A percentile compares a stretch with the other conserved stretches of the same genome.
phyloP scores from a whole-genome alignment of 2,329 filamentous ascomycete genomes.

The Colletotrichum echinochloae region DNA sequence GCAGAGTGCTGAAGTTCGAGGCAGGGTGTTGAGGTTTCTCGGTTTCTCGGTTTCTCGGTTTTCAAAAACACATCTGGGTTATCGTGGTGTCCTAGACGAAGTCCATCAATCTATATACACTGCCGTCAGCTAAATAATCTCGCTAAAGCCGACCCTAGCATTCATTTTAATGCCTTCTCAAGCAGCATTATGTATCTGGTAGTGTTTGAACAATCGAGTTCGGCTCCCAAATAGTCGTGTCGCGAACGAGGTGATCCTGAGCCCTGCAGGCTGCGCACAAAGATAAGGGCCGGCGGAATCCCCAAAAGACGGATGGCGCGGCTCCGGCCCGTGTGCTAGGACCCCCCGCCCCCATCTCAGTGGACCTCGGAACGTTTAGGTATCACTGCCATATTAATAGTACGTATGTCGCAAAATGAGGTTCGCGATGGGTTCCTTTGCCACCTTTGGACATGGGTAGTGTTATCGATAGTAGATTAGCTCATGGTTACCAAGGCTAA shows the following conservation, averaged over 20 bases:
- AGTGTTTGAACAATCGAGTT: not conserved
- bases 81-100: not conserved
- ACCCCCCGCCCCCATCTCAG: no score
- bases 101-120: slow-evolving; percentile 2
- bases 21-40: not conserved
- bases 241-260: not conserved
- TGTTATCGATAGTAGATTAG: no score
- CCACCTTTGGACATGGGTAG: no score
- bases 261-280: not conserved
- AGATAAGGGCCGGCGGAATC: no score
- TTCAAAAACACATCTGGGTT: not conserved
- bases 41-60: no score
- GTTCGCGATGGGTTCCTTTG: no score
- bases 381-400: no score
- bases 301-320: not conserved
- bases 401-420: no score
- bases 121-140: slow-evolving; percentile 11
- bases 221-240: not conserved
- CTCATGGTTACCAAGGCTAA: no score
- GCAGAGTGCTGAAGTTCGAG: not conserved
- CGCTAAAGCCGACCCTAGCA: not conserved
- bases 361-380: no score
- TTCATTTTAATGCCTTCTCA: not conserved
- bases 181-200: not conserved
- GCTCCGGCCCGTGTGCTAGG: slow-evolving; percentile 21